A percentile compares a stretch with the other conserved stretches of the same genome.
Evolutionary conservation across 805 yeast species (phyloP).

Genomic region (Scheffersomyces amazonensis): DNA sequence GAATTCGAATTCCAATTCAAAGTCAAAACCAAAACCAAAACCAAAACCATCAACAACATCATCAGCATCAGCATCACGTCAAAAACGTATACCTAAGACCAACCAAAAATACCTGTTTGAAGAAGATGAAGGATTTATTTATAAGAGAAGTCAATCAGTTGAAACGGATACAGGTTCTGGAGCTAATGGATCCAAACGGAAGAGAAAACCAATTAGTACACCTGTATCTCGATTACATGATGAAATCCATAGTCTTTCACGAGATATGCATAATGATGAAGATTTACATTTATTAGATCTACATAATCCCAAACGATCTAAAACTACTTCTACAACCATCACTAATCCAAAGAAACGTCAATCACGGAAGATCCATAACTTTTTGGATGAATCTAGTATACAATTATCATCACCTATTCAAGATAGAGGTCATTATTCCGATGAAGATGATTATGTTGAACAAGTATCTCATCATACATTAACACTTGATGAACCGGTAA

Average conservation of each 20-base stretch:
- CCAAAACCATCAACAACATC: not conserved
- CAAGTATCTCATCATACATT: constrained; percentile 28
- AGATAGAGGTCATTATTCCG: constrained; percentile 1
- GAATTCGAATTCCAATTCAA: not conserved
- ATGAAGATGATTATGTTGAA: constrained; percentile 24
- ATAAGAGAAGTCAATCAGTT: constrained; percentile 20
- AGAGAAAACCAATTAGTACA: constrained; percentile 16
- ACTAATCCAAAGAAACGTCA: constrained; percentile 8
- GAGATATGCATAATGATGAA: constrained; percentile 9
- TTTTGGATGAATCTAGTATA: constrained; percentile 2
- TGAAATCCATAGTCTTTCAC: constrained; percentile 13
- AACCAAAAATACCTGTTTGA: not conserved
- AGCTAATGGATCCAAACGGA: constrained; percentile 3
- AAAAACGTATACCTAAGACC: not conserved
- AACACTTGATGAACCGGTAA: constrained; percentile 9
- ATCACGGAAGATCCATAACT: constrained; percentile 8
- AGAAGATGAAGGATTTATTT: constrained; percentile 34
- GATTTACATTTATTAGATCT: constrained; percentile 10
- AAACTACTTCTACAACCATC: not conserved
- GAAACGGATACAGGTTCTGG: not conserved
- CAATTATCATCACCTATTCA: constrained; percentile 8
- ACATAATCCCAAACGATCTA: constrained; percentile 2
- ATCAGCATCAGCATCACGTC: not conserved
- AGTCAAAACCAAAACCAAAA: not conserved
- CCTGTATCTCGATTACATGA: constrained; percentile 21